Evolutionary conservation across 139 green algal species (phyloP).

Genomic region (Monoraphidium neglectum): DNA sequence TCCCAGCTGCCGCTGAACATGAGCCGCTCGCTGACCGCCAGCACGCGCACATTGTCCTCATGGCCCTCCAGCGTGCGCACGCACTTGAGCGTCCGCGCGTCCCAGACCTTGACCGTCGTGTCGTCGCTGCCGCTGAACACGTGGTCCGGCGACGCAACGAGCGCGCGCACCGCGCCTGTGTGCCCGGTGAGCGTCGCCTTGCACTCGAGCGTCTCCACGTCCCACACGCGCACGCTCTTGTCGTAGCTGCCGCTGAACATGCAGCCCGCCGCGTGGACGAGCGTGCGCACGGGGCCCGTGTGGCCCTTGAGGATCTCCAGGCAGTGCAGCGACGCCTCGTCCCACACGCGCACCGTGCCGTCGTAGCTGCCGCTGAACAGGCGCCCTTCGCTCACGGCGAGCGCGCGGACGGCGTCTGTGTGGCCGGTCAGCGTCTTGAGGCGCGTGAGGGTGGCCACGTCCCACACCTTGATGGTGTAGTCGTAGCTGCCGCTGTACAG

Average conservation of each 20-base stretch:
- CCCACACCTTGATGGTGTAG: conserved; percentile 92
- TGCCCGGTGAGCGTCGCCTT: conserved; percentile 69
- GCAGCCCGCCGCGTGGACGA: conserved; percentile 67
- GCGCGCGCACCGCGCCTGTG: conserved; percentile 80
- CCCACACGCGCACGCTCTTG: conserved; percentile 90
- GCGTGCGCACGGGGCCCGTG: conserved; percentile 84
- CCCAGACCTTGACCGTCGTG: conserved; percentile 91
- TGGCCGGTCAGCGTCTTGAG: conserved; percentile 84
- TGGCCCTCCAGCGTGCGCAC: conserved; percentile 85
- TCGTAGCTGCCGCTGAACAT: conserved; percentile 92
- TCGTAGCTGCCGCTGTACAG: conserved; percentile 94
- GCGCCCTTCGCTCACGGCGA: conserved; percentile 63
- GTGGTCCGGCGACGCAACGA: conserved; percentile 64
- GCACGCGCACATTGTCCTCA: conserved; percentile 93
- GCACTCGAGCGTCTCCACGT: conserved; percentile 65
- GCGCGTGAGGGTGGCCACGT: conserved; percentile 67
- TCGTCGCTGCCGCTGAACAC: conserved; percentile 93
- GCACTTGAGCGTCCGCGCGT: conserved; percentile 77
- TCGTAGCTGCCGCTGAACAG: conserved; percentile 86
- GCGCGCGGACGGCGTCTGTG: conserved; percentile 86
- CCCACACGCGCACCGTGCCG: conserved; percentile 82
- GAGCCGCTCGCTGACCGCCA: conserved; percentile 69
- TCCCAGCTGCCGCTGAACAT: conserved; percentile 94
- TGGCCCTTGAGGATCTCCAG: conserved; percentile 80
- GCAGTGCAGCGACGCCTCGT: conserved; percentile 72